These are phyloP conservation scores for Chenopodium berlandieri DNA, from an alignment of 148 eudicot genomes.

Conservation along the genomic window DNA sequence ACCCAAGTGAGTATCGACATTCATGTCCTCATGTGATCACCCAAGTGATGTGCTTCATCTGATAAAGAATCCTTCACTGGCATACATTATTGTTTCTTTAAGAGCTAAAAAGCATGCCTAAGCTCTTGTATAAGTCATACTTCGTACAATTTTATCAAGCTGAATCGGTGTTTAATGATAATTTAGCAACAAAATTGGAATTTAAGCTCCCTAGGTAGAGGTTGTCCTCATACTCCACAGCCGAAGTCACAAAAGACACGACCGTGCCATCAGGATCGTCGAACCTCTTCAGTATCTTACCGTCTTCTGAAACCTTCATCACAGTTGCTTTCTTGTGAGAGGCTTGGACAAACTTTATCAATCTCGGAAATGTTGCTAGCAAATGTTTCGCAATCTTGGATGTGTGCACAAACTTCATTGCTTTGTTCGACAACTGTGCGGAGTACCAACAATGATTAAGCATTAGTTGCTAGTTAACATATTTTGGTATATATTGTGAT, in stretches of 20 bases:
- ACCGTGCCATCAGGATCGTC: slow-evolving; percentile 67
- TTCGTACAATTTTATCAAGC: neutral
- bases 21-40: too few relatives aligned
- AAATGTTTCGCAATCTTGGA: slow-evolving; percentile 46
- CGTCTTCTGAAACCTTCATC: slow-evolving; percentile 54
- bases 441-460: neutral
- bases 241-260: slow-evolving; percentile 68
- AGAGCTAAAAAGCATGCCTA: neutral
- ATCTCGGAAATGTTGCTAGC: slow-evolving; percentile 43
- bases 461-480: too few relatives aligned
- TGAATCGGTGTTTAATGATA: slow-evolving; percentile 23
- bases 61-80: too few relatives aligned
- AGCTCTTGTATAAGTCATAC: neutral
- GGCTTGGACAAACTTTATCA: slow-evolving; percentile 27
- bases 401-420: slow-evolving; percentile 44
- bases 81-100: too few relatives aligned
- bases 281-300: slow-evolving; percentile 47
- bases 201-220: slow-evolving; percentile 70
- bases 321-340: slow-evolving; percentile 46
- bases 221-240: slow-evolving; percentile 62
- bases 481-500: too few relatives aligned
- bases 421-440: slow-evolving; percentile 37
- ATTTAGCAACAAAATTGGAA: slow-evolving; percentile 62
- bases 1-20: too few relatives aligned
- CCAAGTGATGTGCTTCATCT: too few relatives aligned